Base-by-base conservation (phyloP, 805 yeast species). In the Ogataea naganishii region DNA sequence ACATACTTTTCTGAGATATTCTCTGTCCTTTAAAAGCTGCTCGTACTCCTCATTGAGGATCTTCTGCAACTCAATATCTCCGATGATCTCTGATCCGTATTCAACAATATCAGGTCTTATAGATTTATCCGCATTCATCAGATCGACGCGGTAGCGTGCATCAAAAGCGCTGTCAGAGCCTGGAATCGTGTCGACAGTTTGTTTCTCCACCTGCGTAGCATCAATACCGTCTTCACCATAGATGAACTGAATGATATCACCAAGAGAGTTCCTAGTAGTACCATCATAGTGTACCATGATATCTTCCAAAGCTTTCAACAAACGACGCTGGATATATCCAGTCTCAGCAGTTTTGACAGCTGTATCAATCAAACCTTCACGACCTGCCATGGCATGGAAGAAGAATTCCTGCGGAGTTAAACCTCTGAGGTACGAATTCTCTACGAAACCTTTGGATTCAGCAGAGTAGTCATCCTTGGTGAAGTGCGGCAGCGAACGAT, bases 381-480 rank as follows among this genome's bases (percentile, higher is more conserved):
- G 85, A 67, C 99, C 99, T 52, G 98, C 97, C 96, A 92, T 92
- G 31, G 97, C 96, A 57, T 92, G 99, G 80, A 92, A 92, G 57
- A 92, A 88, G 58, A 92, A 92, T 58, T 92, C 99, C 59, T 92
- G 97, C 20, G 99, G 98, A 5, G 98, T 88, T 49, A 92, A 69
- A 22, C 99, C 99, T 66, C 97, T 78, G 53, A 89, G 69, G 53
- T 92, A 92, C 10, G 98, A 92, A 55, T 92, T 92, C 58, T 94
- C 96, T 37, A 92, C 95, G 49, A 92, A 92, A 45, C 99, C 99
- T 56, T 86, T 86, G 3, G 97, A 89, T 59, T 92, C 98, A 14
- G 98, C 97, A 29, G 96, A 84, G 57, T 92, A 92, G 57, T 92
- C 98, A 63, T 92, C 98, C 58, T 92, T 92, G 7, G 97, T 86